These are phyloP conservation scores for Nakataea oryzae DNA, from an alignment of 2,329 filamentous ascomycete species.

Conservation along the genomic window DNA sequence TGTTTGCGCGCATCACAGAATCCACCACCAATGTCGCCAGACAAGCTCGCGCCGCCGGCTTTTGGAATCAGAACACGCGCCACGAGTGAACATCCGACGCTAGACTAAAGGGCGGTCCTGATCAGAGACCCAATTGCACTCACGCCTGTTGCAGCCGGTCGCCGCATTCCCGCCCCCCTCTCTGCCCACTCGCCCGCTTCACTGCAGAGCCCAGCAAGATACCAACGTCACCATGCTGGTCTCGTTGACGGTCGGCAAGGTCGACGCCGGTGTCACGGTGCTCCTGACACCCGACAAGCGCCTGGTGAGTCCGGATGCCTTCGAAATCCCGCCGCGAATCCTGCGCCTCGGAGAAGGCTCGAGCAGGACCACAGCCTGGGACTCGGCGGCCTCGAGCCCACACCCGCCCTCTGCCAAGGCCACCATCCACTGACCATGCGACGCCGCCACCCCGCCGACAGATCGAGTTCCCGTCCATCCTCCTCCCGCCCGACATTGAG, in stretches of 20 bases:
- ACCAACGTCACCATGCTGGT: conserved; percentile 62
- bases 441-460: conserved; percentile 24
- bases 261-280: conserved; percentile 96
- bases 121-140: not conserved
- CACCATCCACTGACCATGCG: not conserved
- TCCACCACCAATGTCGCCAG: not conserved
- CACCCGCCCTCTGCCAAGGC: not conserved
- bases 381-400: not conserved
- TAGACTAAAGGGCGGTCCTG: not conserved
- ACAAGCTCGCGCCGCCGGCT: not conserved
- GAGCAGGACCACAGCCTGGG: not conserved
- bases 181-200: not conserved
- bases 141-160: not conserved
- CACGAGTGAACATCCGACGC: not conserved
- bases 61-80: not conserved
- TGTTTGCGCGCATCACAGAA: not conserved
- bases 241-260: conserved; percentile 96
- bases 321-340: not conserved
- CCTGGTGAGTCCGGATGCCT: conserved; percentile 51
- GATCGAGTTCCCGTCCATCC: conserved; percentile 98
- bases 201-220: not conserved
- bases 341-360: too few species aligned
- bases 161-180: not conserved
- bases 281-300: conserved; percentile 94
- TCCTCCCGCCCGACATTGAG: conserved; percentile 88